Conservation (phyloP, 345 rosid species). For the Arabidopsis arenosa region DNA sequence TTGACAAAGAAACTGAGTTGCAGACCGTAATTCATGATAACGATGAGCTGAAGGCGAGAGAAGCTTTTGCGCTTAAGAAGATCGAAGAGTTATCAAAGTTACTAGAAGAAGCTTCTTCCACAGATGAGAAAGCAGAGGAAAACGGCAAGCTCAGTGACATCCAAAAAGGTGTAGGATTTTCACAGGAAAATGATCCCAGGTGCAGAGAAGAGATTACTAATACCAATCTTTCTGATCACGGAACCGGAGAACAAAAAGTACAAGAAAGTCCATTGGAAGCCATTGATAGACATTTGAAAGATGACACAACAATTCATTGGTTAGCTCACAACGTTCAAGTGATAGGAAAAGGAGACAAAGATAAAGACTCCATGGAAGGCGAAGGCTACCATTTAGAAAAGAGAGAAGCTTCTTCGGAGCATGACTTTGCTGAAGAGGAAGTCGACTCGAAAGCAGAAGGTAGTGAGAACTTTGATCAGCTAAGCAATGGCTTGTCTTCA, state of each 20-base stretch:
- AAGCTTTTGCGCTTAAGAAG: constrained; percentile 61
- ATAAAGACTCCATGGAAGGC: constrained; percentile 61
- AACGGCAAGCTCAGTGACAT: constrained; percentile 43
- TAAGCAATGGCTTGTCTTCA: constrained; percentile 58
- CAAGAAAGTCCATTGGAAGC: constrained; percentile 52
- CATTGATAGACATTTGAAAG: constrained; percentile 39
- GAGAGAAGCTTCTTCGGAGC: constrained; percentile 85
- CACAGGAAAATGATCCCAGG: constrained; percentile 75
- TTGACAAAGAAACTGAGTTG: constrained; percentile 80
- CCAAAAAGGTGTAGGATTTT: constrained; percentile 77
- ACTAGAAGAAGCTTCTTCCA: constrained; percentile 34
- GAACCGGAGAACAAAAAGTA: constrained; percentile 43
- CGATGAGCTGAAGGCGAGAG: constrained; percentile 48
- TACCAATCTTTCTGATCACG: constrained; percentile 49
- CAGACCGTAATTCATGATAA: constrained; percentile 40
- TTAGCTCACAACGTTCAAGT: constrained; percentile 46
- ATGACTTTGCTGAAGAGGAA: constrained; percentile 77
- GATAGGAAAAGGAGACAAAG: constrained; percentile 57
- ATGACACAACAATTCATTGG: constrained; percentile 28
- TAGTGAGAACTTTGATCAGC: constrained; percentile 65
- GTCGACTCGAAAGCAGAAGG: constrained; percentile 67
- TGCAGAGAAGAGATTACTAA: constrained; percentile 62
- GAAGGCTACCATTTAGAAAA: constrained; percentile 87
- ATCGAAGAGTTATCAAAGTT: constrained; percentile 35
- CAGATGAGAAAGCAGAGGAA: constrained; percentile 47